Evolutionary conservation across 331 rosid genomes (phyloP), one percentile per base, ranked within the genome.

Genomic region (Spiraea crenata): DNA sequence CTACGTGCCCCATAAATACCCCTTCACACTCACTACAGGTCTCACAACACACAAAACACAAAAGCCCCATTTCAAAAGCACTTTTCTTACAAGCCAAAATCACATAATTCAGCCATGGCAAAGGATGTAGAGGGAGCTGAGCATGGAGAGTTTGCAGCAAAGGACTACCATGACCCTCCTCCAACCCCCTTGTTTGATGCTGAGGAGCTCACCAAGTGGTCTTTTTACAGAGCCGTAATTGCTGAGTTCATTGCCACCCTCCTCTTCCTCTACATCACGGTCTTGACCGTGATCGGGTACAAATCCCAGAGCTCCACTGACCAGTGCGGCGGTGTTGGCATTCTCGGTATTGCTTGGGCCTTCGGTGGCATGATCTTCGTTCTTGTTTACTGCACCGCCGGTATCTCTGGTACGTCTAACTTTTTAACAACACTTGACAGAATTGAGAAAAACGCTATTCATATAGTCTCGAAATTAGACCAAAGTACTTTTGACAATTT

Each of bases 311-410:
- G 1, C 0, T 0, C 0, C 60, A 61, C 7, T 20, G 74, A 85
- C 57, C 73, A 73, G 3, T 93, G 98, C 19, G 82, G 51, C 39
- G 98, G 98, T 0, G 98, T 93, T 9, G 98, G 98, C 3, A 25
- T 88, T 48, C 83, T 93, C 54, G 98, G 98, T 19, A 93, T 93
- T 20, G 98, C 98, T 8, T 93, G 98, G 98, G 97, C 98, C 70
- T 93, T 93, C 46, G 98, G 98, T 9, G 98, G 98, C 78, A 93
- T 93, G 98, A 93, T 93, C 82, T 93, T 93, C 84, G 40, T 93
- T 84, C 98, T 93, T 31, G 98, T 93, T 72, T 93, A 90, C 93
- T 93, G 98, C 90, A 90, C 98, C 39, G 98, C 98, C 77, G 97
- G 98, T n/a, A 92, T 92, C 81, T 90, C 98, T 2, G 98, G 98